Percentiles rank a stretch among this genome's conserved stretches.
phyloP scores from a whole-genome alignment of 192 early-diverging fungal genomes.

The Backusella parvicylindrica region DNA sequence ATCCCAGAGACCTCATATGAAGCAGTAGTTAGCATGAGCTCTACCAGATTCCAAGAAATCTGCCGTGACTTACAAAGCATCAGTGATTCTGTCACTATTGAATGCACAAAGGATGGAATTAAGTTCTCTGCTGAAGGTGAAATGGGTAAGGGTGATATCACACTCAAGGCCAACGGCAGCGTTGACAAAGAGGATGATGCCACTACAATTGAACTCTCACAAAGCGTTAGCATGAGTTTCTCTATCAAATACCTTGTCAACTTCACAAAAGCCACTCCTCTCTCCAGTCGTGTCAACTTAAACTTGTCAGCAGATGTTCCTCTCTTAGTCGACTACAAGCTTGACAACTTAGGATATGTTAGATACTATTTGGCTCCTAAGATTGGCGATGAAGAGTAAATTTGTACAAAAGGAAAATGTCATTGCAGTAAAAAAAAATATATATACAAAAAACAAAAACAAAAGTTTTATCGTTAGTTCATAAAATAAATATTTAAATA shows the following conservation, averaged over 20 bases:
- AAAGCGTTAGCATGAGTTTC: slow-evolving; percentile 81
- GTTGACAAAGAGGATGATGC: slow-evolving; percentile 65
- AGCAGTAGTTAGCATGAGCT: slow-evolving; percentile 83
- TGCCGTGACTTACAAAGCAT: slow-evolving; percentile 81
- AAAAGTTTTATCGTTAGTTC: neutral
- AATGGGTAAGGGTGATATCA: slow-evolving; percentile 78
- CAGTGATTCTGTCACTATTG: slow-evolving; percentile 86
- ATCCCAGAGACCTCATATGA: slow-evolving; percentile 96
- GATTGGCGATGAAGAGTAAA: slow-evolving; percentile 21
- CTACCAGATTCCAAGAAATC: slow-evolving; percentile 88
- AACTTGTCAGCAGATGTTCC: slow-evolving; percentile 86
- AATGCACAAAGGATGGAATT: slow-evolving; percentile 91
- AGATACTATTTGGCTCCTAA: slow-evolving; percentile 77
- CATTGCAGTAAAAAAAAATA: neutral
- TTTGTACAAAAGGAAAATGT: neutral
- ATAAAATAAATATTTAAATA: neutral
- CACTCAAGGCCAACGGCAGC: slow-evolving; percentile 67
- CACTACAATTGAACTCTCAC: slow-evolving; percentile 77
- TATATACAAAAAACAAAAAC: neutral
- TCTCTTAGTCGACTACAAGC: slow-evolving; percentile 90
- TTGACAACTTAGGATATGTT: slow-evolving; percentile 86
- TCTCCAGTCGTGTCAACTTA: slow-evolving; percentile 74
- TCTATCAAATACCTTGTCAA: slow-evolving; percentile 92
- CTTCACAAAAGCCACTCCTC: slow-evolving; percentile 93
- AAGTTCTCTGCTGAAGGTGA: slow-evolving; percentile 89